A percentile compares a stretch with the other conserved stretches of the same genome.
phyloP scores from a whole-genome alignment of 352 stramenopile genomes.

The Pythium inflatum region DNA sequence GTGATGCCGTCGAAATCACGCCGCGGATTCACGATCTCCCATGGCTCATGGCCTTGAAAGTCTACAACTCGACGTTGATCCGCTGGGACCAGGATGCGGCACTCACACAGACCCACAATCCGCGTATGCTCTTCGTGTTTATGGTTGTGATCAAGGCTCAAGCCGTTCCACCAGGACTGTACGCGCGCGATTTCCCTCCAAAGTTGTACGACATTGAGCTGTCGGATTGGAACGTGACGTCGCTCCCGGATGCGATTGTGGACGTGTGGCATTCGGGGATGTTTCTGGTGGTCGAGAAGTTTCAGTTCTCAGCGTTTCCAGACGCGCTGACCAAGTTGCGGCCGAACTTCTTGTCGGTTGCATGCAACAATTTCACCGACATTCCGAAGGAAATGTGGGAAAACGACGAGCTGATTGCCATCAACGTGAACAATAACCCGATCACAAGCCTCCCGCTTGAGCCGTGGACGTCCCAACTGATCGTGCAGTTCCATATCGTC shows the following conservation, averaged over 20 bases:
- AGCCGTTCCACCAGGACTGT: conserved; percentile 16
- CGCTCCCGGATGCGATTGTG: conserved; percentile 7
- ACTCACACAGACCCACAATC: conserved; percentile 28
- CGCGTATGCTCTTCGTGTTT: conserved; percentile 21
- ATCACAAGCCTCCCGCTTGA: conserved; percentile 11
- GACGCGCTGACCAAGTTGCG: background rate
- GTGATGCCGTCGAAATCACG: conserved; percentile 21
- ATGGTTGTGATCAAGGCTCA: conserved; percentile 18
- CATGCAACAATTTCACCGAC: conserved; percentile 28
- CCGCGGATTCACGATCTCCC: conserved; percentile 20
- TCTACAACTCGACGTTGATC: conserved; percentile 35
- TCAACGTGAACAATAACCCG: conserved; percentile 22
- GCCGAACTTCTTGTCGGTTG: conserved; percentile 12
- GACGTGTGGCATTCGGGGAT: conserved; percentile 12
- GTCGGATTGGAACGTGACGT: conserved; percentile 21
- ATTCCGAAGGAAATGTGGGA: conserved; percentile 10
- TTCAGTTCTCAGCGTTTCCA: conserved; percentile 9
- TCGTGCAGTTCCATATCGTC: background rate
- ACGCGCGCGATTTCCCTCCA: conserved; percentile 15
- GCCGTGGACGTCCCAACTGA: background rate
- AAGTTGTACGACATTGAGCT: conserved; percentile 22
- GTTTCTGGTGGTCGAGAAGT: conserved; percentile 29
- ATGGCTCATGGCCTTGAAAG: conserved; percentile 26
- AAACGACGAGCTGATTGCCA: conserved; percentile 13
- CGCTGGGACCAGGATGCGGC: conserved; percentile 24